These are phyloP conservation scores for Pseudoperonospora humuli DNA, from an alignment of 352 stramenopile genomes.

Conservation along the genomic window DNA sequence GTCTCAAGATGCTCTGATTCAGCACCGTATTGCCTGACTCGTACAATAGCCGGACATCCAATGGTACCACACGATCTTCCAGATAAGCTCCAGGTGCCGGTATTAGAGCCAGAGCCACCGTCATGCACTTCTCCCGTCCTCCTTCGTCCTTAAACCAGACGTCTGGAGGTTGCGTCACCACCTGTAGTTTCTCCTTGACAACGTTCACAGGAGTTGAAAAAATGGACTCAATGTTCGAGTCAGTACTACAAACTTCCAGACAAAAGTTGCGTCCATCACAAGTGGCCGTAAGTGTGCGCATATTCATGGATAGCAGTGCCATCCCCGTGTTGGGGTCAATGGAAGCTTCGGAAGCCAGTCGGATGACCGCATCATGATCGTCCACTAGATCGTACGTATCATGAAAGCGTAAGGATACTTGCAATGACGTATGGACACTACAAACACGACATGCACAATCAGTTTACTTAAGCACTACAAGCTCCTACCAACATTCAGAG, in stretches of 20 bases:
- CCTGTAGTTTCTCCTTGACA: slow-evolving; percentile 70
- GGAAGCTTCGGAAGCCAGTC: slow-evolving; percentile 5
- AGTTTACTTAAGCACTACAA: neutral
- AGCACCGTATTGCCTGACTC: slow-evolving; percentile 76
- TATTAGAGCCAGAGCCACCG: slow-evolving; percentile 75
- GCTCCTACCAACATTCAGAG: neutral
- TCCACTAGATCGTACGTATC: slow-evolving; percentile 70
- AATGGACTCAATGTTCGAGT: slow-evolving; percentile 50
- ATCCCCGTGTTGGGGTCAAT: slow-evolving; percentile 36
- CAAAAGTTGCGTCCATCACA: slow-evolving; percentile 61
- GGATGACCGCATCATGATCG: slow-evolving; percentile 45
- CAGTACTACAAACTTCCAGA: slow-evolving; percentile 45
- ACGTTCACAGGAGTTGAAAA: slow-evolving; percentile 57
- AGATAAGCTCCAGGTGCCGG: slow-evolving; percentile 55
- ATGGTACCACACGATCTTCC: slow-evolving; percentile 68
- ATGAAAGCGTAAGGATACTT: slow-evolving; percentile 60
- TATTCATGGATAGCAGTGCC: slow-evolving; percentile 35
- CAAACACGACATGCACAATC: neutral
- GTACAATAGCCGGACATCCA: slow-evolving; percentile 74
- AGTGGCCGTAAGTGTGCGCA: slow-evolving; percentile 46
- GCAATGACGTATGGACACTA: slow-evolving; percentile 34
- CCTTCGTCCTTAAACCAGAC: slow-evolving; percentile 97
- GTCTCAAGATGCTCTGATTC: slow-evolving; percentile 88
- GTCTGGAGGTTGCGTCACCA: slow-evolving; percentile 75
- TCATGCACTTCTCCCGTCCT: slow-evolving; percentile 92